Evolutionary conservation across 768 basidiomycete species (phyloP), one percentile per base, ranked within the genome.

Genomic region (Dacryopinax primogenitus): DNA sequence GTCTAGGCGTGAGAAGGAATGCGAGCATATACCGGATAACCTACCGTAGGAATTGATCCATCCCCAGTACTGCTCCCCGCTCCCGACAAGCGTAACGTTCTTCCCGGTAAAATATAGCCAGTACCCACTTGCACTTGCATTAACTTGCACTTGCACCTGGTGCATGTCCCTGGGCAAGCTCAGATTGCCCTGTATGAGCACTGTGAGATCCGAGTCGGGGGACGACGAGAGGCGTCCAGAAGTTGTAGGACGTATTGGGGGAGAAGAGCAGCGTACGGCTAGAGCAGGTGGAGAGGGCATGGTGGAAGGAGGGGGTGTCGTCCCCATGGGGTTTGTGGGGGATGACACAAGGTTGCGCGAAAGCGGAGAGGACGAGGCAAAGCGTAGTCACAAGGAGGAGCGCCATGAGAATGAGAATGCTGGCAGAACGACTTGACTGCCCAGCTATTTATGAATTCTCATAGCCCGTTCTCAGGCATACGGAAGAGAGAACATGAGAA

Each of bases 81-180:
- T 41, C 18, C 58, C 21, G 1, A 16, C 1, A 2, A 36, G 28
- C 15, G 26, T 39, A 2, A 23, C 45, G 26, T 41, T 41, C 9
- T 33, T 41, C 12, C 66, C 66, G 4, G 64, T 62, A 26, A 67
- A 65, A 15, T 51, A 64, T 9, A 37, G 33, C 16, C 6, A 15
- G n/a, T 7, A 21, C 11, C n/a, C 45, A 26, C 37, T 39, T n/a
- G 66, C 69, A 1, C 77, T 77, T 32, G 69, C 68, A 62, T 78
- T 78, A 37, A 79, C 77, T 51, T 69, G 72, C 13, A 71, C 70
- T 65, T 82, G 80, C 23, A 82, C 76, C 51, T 72, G 72, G 2
- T 77, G 70, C 18, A 81, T 76, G 67, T 80, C 77, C 36, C 74
- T 75, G 0, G 80, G 80, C 7, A 81, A 76, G 65, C 77, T 70